Evolutionary conservation across 129 eudicot species (phyloP), one percentile per base, ranked within the genome.

Genomic region (Flaveria sonorensis): DNA sequence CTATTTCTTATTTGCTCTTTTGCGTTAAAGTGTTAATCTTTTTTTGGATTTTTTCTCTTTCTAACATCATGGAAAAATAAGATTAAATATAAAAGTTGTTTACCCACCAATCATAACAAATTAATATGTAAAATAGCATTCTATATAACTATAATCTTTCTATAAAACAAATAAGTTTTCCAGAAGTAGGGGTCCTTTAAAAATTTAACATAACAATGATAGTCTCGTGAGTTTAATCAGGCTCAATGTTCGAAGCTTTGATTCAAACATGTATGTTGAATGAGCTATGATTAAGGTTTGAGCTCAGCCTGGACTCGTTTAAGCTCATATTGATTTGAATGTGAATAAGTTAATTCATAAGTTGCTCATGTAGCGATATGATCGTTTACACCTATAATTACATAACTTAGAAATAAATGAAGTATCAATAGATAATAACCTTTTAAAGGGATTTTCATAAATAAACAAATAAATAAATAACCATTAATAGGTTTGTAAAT

Each of bases 1-100:
- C 71, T 57, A 32, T 64, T 65, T 30, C 74, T 64, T 15, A 65
- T 73, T 72, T 53, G 48, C 61, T 64, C 50, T 72, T 72, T 79
- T 79, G 57, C 68, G 64, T 53, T 62, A 60, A 64, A 64, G 15
- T 73, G 40, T 52, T 36, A 13, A 62, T 53, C 57, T 64, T 65
- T 40, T 51, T 12, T 23, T 24, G 70, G 30, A 28, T 18, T 52
- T 10, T 65, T 39, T 16, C 16, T 30, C 28, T 59, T 60, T 70
- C 26, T 79, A 16, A 21, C 14, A 20, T 36, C 9, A 61, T 61
- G 19, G 15, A 26, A 61, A 13, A 24, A 7, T 61, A 59, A 18
- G 6, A 59, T 23, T 10, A 10, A n/a, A 28, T 2, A 12, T 61
- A 24, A 13, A 11, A 61, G 28, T 13, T 26, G 40, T 28, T 61